Percentiles rank a stretch among this genome's conserved stretches.
phyloP scores from a whole-genome alignment of 192 early-diverging fungal genomes.

The Thamnidium elegans region DNA sequence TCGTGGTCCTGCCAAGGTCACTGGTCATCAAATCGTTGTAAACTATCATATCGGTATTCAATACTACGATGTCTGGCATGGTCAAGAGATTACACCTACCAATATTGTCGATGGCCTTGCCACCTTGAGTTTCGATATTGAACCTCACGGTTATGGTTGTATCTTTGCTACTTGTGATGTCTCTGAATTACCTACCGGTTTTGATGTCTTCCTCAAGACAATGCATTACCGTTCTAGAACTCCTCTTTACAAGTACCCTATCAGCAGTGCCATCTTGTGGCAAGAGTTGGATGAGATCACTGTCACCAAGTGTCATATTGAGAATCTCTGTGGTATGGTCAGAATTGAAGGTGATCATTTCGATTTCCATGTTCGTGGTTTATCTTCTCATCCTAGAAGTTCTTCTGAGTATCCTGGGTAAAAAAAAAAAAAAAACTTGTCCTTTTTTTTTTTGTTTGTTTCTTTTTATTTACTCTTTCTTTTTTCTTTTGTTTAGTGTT shows the following conservation, averaged over 20 bases:
- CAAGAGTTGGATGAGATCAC: conserved; percentile 21
- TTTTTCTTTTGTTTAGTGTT: neutral
- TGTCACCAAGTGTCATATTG: neutral
- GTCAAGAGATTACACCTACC: conserved; percentile 16
- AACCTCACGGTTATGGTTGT: conserved; percentile 24
- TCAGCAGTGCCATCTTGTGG: conserved; percentile 19
- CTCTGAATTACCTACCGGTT: neutral
- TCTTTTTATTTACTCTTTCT: neutral
- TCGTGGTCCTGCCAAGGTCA: conserved; percentile 10
- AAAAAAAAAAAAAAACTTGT: neutral
- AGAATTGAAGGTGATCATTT: conserved; percentile 21
- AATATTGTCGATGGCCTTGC: conserved; percentile 27
- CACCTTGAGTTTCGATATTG: conserved; percentile 26
- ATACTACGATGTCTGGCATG: conserved; percentile 27
- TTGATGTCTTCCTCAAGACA: conserved; percentile 9
- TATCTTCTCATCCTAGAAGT: conserved; percentile 9
- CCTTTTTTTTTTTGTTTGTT: neutral
- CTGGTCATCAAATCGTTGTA: conserved; percentile 27
- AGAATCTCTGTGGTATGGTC: conserved; percentile 16
- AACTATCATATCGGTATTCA: conserved; percentile 22
- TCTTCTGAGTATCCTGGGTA: conserved; percentile 18
- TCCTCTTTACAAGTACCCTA: conserved; percentile 14
- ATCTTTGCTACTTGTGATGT: conserved; percentile 24
- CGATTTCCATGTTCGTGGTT: conserved; percentile 16
- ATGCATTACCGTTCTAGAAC: conserved; percentile 2